phyloP scores from a whole-genome alignment of 495 filamentous ascomycete genomes.

The Aspergillus funiculosus region DNA sequence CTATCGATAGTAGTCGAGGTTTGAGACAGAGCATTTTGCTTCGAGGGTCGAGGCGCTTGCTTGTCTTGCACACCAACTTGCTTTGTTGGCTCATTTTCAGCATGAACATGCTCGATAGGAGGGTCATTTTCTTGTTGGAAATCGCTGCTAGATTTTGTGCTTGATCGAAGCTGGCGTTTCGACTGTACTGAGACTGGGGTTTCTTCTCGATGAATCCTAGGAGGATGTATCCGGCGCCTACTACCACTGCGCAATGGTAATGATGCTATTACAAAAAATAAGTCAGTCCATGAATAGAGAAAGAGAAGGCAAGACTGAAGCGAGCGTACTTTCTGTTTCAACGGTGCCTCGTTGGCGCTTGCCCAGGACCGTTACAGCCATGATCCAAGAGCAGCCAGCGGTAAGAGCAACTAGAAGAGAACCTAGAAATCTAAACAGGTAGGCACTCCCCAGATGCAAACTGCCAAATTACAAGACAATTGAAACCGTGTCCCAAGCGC shows the following conservation, averaged over 20 bases:
- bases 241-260: slow-evolving; percentile 47
- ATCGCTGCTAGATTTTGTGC: slow-evolving; percentile 16
- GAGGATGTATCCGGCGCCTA: slow-evolving; percentile 54
- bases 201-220: slow-evolving; percentile 29
- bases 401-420: slow-evolving; percentile 19
- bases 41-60: slow-evolving; percentile 27
- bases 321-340: slow-evolving; percentile 48
- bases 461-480: background rate
- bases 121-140: slow-evolving; percentile 28
- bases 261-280: slow-evolving; percentile 28
- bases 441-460: background rate
- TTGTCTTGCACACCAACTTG: slow-evolving; percentile 25
- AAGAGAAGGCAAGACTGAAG: background rate
- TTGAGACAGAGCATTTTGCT: slow-evolving; percentile 28
- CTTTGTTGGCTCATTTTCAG: slow-evolving; percentile 24
- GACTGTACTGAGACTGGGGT: slow-evolving; percentile 13
- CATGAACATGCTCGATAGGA: slow-evolving; percentile 16
- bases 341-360: slow-evolving; percentile 61
- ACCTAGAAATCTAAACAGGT: background rate
- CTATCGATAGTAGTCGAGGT: slow-evolving; percentile 33
- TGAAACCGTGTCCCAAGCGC: too few species aligned
- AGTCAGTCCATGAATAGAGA: slow-evolving; percentile 4
- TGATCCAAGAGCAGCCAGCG: slow-evolving; percentile 32
- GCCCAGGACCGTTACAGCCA: slow-evolving; percentile 62
- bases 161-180: slow-evolving; percentile 35